A percentile compares a stretch with the other conserved stretches of the same genome.
Conservation (phyloP, 441 rosid species). For the Gossypium lobatum region DNA sequence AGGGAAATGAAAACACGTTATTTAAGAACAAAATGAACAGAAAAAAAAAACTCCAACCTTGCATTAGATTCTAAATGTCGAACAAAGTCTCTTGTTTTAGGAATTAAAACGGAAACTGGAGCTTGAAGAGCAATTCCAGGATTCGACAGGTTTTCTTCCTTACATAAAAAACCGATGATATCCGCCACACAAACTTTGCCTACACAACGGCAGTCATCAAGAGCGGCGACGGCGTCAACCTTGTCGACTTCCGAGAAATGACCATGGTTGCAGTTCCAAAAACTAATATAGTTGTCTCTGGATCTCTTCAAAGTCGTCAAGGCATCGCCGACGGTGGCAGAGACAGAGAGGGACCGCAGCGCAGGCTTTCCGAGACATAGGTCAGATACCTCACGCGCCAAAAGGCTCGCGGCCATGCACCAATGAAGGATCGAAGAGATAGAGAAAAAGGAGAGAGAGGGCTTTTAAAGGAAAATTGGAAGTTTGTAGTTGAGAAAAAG, state of each 20-base stretch:
- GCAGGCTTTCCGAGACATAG: conserved; percentile 74
- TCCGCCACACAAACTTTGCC: conserved; percentile 61
- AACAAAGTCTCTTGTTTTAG: conserved; percentile 33
- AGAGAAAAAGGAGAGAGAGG: not conserved
- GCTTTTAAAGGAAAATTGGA: not conserved
- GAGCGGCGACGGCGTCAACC: not conserved
- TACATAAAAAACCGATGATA: conserved; percentile 40
- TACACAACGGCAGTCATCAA: conserved; percentile 39
- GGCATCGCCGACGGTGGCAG: conserved; percentile 58
- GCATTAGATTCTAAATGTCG: conserved; percentile 54
- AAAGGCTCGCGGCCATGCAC: conserved; percentile 63
- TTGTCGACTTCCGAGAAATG: not conserved
- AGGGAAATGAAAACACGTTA: not conserved
- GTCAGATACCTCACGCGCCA: conserved; percentile 47
- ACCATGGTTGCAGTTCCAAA: conserved; percentile 50
- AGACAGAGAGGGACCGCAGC: conserved; percentile 41
- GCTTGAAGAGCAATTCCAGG: conserved; percentile 42
- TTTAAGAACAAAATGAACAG: not conserved
- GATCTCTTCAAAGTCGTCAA: conserved; percentile 37
- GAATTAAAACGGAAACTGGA: conserved; percentile 34
- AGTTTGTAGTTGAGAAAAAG: not conserved
- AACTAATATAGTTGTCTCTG: conserved; percentile 38
- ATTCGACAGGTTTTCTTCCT: conserved; percentile 40
- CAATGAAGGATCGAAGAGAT: conserved; percentile 1
- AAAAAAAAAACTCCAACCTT: conserved; percentile 30